Conservation (phyloP, 352 stramenopile genomes). For the Phytopythium sindhum region DNA sequence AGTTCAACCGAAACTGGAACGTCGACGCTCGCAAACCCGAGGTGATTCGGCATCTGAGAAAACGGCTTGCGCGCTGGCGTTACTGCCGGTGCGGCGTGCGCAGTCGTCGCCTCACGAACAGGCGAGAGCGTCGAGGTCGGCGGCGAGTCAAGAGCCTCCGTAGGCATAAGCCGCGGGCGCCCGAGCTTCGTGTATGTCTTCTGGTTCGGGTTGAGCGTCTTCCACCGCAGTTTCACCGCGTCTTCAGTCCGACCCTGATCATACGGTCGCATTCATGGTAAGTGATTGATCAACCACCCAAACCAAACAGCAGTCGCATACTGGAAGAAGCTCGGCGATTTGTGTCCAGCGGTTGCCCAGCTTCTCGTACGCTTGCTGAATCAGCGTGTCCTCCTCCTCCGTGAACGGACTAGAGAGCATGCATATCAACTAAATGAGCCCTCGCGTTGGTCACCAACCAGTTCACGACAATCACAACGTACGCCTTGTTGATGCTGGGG, state of each 20-base stretch:
- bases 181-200: slow-evolving; percentile 72
- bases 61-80: not conserved
- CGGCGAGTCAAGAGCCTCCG: slow-evolving; percentile 32
- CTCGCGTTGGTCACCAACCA: not conserved
- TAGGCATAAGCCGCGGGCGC: slow-evolving; percentile 56
- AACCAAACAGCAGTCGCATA: slow-evolving; percentile 10
- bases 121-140: slow-evolving; percentile 27
- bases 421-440: not conserved
- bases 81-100: not conserved
- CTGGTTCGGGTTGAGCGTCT: slow-evolving; percentile 78
- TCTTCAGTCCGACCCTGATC: slow-evolving; percentile 69
- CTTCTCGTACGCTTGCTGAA: slow-evolving; percentile 77
- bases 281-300: not conserved
- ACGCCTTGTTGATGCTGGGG: slow-evolving; percentile 90
- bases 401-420: slow-evolving; percentile 45
- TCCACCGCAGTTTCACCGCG: slow-evolving; percentile 80
- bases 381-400: slow-evolving; percentile 61
- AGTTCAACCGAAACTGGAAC: not conserved
- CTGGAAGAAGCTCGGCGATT: slow-evolving; percentile 77
- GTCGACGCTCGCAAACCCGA: not conserved
- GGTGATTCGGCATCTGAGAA: not conserved
- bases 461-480: slow-evolving; percentile 6
- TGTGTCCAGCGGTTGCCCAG: slow-evolving; percentile 87
- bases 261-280: not conserved
- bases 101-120: not conserved